Conservation (phyloP, 441 rosid genomes). For the Euphorbia corollata region DNA sequence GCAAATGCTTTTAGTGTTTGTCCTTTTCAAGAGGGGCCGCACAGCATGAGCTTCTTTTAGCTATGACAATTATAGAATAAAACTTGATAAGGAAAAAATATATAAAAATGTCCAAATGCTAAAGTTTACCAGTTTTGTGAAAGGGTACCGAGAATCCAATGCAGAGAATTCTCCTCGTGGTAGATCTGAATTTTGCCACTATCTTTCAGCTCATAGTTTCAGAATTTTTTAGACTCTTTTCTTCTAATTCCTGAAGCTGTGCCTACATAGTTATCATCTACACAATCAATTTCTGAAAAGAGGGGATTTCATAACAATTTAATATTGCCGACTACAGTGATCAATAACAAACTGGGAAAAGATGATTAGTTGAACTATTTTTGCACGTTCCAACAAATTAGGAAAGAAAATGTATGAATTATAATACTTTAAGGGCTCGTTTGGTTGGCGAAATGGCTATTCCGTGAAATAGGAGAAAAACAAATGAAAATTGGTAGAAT, state of each 20-base stretch:
- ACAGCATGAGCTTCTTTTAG: neutral
- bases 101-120: neutral
- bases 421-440: neutral
- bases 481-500: too few relatives aligned
- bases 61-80: neutral
- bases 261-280: constrained; percentile 23
- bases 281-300: neutral
- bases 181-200: neutral
- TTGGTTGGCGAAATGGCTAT: too few relatives aligned
- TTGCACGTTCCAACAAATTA: neutral
- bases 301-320: neutral
- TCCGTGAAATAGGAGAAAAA: too few relatives aligned
- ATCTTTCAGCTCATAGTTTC: neutral
- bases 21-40: neutral
- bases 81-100: neutral
- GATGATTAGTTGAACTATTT: neutral
- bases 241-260: constrained; percentile 19
- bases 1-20: neutral
- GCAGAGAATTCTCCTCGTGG: neutral
- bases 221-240: constrained; percentile 12
- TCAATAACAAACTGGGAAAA: neutral
- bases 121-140: constrained; percentile 12
- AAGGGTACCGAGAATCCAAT: neutral
- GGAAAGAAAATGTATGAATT: neutral
- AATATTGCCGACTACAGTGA: neutral